Evolutionary conservation across 129 eudicot species (phyloP).

Genomic region (Helianthus tuberosus): DNA sequence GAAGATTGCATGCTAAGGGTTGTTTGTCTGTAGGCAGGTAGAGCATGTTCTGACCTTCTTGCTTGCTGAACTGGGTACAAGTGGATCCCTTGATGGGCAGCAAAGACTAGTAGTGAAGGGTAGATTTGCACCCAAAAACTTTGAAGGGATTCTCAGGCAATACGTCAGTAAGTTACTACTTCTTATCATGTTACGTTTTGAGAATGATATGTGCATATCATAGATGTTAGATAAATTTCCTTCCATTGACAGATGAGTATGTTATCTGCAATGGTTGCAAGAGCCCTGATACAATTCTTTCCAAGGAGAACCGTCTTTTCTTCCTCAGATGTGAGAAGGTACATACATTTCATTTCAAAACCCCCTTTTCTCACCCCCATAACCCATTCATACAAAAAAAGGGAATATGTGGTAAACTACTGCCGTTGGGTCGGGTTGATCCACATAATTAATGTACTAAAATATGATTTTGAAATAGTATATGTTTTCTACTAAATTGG

Average conservation of each 20-base stretch:
- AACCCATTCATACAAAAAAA: too few species aligned
- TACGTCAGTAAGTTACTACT: slow-evolving; percentile 66
- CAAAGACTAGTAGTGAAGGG: slow-evolving; percentile 78
- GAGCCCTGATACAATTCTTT: slow-evolving; percentile 42
- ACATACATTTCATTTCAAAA: not conserved
- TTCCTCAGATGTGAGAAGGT: slow-evolving; percentile 45
- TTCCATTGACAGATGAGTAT: slow-evolving; percentile 35
- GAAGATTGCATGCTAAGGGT: too few species aligned
- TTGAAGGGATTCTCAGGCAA: slow-evolving; percentile 75
- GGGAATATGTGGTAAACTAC: too few species aligned
- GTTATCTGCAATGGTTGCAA: slow-evolving; percentile 53
- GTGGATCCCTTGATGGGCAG: slow-evolving; percentile 86
- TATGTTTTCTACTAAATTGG: not conserved
- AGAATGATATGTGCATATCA: not conserved
- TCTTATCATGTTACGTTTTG: too few species aligned
- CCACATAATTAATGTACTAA: not conserved
- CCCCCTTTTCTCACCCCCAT: too few species aligned
- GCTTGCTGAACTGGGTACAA: slow-evolving; percentile 86
- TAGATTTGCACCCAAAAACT: slow-evolving; percentile 75
- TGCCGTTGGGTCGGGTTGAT: too few species aligned
- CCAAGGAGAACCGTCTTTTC: slow-evolving; percentile 42
- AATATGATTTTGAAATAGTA: not conserved
- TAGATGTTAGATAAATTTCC: not conserved
- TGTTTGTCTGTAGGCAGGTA: slow-evolving; percentile 46
- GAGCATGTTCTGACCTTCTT: slow-evolving; percentile 86